Percentiles rank a stretch among this genome's conserved stretches.
Conservation (phyloP, 2,329 filamentous ascomycete species). For the Penicillium sp. region DNA sequence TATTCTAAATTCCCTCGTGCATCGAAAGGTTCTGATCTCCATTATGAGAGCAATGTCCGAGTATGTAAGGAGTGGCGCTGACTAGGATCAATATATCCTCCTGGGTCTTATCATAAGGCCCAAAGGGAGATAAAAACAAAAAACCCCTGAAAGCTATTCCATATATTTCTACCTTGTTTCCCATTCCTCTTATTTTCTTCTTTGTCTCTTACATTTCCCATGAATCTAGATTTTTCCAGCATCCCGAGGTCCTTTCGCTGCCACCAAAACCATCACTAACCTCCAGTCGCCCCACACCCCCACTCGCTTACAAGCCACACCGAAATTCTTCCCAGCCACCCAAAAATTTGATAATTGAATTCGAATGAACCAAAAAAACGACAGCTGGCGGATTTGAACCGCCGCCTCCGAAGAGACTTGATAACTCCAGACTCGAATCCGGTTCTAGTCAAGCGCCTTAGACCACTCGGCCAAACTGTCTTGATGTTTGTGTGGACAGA, state of each 20-base stretch:
- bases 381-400: slow-evolving; percentile 14
- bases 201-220: background rate
- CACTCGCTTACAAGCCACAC: slow-evolving; percentile 1
- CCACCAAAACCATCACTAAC: background rate
- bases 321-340: slow-evolving; percentile 1
- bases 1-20: no score
- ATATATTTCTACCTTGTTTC: no score
- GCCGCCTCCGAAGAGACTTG: slow-evolving; percentile 14
- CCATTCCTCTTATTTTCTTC: no score
- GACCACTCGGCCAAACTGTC: slow-evolving; percentile 15
- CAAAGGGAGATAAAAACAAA: no score
- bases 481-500: background rate
- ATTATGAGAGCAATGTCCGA: no score
- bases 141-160: no score
- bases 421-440: background rate
- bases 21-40: no score
- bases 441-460: slow-evolving; percentile 15
- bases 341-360: background rate
- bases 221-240: no score
- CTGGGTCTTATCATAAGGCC: no score
- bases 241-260: background rate
- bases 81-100: no score
- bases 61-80: no score
- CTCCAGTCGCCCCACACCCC: background rate
- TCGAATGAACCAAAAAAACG: slow-evolving; percentile 3